These are phyloP conservation scores for Exophiala calicioides DNA, from an alignment of 2,329 filamentous ascomycete species.

Conservation along the genomic window DNA sequence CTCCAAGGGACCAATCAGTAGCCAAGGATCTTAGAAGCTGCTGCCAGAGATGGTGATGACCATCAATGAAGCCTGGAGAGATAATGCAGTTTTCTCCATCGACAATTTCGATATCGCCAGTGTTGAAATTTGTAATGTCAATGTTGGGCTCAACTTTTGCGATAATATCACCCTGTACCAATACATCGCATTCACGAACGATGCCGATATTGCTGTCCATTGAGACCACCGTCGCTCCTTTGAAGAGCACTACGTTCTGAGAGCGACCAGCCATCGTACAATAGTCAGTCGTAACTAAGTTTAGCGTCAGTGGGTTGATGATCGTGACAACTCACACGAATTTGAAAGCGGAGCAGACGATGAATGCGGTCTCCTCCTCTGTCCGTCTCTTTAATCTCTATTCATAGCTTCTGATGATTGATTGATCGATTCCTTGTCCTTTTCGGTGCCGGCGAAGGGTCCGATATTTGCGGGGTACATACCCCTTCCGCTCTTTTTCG, in stretches of 20 bases:
- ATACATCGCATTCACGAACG: constrained; percentile 9
- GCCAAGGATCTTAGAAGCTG: constrained; percentile 44
- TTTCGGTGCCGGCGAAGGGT: too few relatives aligned
- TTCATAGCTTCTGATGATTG: too few relatives aligned
- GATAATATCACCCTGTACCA: constrained; percentile 31
- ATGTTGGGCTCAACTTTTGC: constrained; percentile 24
- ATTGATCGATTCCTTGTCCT: too few relatives aligned
- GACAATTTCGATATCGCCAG: neutral
- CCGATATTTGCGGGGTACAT: too few relatives aligned
- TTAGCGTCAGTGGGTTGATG: too few relatives aligned
- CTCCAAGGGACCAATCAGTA: constrained; percentile 42
- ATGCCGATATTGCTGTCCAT: constrained; percentile 5
- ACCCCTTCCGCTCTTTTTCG: too few relatives aligned
- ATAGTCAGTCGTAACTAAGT: too few relatives aligned
- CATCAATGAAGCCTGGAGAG: constrained; percentile 39
- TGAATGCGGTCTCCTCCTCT: too few relatives aligned
- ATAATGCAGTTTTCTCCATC: constrained; percentile 30
- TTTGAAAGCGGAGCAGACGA: too few relatives aligned
- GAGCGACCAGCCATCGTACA: neutral
- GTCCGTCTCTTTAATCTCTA: too few relatives aligned
- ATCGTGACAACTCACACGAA: too few relatives aligned
- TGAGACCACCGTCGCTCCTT: constrained; percentile 5
- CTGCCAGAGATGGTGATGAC: constrained; percentile 50
- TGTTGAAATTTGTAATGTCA: neutral
- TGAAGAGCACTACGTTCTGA: neutral